Evolutionary conservation across 2,329 filamentous ascomycete species (phyloP).

Genomic region (Onygenales sp.): DNA sequence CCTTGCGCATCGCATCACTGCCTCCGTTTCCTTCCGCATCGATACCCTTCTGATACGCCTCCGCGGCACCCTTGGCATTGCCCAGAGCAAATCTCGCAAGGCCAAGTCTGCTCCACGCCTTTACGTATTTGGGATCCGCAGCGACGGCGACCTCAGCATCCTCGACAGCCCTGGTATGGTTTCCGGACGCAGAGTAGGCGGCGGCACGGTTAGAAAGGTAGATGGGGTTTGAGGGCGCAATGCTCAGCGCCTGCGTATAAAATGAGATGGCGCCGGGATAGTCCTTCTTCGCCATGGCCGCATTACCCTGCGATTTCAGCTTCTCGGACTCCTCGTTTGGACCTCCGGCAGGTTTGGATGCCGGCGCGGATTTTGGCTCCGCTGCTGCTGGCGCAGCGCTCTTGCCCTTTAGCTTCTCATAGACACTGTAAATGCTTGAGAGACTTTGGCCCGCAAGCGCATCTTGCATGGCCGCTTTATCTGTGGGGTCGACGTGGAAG

Average conservation of each 20-base stretch:
- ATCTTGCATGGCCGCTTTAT: constrained; percentile 61
- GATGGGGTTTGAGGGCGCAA: constrained; percentile 81
- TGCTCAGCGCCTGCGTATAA: constrained; percentile 76
- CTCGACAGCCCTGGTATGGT: constrained; percentile 73
- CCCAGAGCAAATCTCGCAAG: constrained; percentile 86
- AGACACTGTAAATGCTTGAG: constrained; percentile 84
- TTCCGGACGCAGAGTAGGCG: constrained; percentile 73
- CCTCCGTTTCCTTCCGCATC: constrained; percentile 89
- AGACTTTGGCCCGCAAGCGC: constrained; percentile 82
- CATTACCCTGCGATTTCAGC: constrained; percentile 85
- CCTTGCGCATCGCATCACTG: constrained; percentile 95
- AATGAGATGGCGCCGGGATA: constrained; percentile 71
- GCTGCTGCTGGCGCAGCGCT: constrained; percentile 34
- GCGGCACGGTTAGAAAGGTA: constrained; percentile 97
- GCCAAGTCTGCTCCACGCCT: constrained; percentile 90
- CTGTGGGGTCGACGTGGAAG: constrained; percentile 85
- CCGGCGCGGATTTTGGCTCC: constrained; percentile 28
- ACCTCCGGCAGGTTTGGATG: constrained; percentile 10
- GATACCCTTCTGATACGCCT: constrained; percentile 88
- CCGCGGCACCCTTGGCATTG: constrained; percentile 83
- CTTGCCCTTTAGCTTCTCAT: constrained; percentile 82
- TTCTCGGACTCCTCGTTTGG: constrained; percentile 59
- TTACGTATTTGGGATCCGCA: constrained; percentile 87
- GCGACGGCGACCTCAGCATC: constrained; percentile 87
- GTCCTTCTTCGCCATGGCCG: constrained; percentile 90